Percentiles rank a stretch among this genome's conserved stretches.
These are phyloP conservation scores for Olyra latifolia DNA, from an alignment of 176 grass and related monocot species.

Conservation along the genomic window DNA sequence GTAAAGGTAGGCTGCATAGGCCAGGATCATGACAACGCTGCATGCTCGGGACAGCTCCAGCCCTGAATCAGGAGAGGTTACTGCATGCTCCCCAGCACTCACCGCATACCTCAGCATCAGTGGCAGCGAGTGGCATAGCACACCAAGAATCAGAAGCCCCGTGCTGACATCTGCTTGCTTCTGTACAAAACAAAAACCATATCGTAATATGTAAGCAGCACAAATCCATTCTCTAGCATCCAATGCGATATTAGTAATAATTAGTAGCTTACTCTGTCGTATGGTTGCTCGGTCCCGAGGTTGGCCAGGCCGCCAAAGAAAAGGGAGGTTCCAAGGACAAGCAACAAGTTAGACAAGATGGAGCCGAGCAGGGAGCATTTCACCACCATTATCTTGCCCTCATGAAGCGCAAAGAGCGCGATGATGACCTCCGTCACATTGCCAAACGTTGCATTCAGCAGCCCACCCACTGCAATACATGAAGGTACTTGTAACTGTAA, in stretches of 20 bases:
- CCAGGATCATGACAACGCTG: slow-evolving; percentile 80
- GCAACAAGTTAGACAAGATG: slow-evolving; percentile 81
- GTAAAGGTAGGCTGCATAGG: slow-evolving; percentile 79
- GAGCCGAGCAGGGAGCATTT: slow-evolving; percentile 89
- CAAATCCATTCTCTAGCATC: background rate
- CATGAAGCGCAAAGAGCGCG: slow-evolving; percentile 63
- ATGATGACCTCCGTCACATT: slow-evolving; percentile 93
- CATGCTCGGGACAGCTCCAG: slow-evolving; percentile 73
- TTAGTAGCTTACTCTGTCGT: slow-evolving; percentile 41
- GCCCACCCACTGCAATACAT: slow-evolving; percentile 66
- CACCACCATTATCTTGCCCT: slow-evolving; percentile 76
- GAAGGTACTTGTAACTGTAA: background rate
- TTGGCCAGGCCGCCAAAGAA: slow-evolving; percentile 77
- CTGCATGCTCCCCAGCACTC: slow-evolving; percentile 15
- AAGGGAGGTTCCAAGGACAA: slow-evolving; percentile 85
- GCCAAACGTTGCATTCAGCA: slow-evolving; percentile 91
- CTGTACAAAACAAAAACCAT: slow-evolving; percentile 39
- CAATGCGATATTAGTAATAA: background rate
- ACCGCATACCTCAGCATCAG: slow-evolving; percentile 70
- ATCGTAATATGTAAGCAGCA: background rate
- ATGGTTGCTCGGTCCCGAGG: slow-evolving; percentile 51
- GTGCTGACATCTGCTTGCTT: slow-evolving; percentile 82
- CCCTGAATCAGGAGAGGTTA: slow-evolving; percentile 31
- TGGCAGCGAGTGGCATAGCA: slow-evolving; percentile 67
- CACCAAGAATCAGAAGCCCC: slow-evolving; percentile 70